Percentiles rank a stretch among this genome's conserved stretches.
phyloP scores from a whole-genome alignment of 805 yeast species.

The Suhomyces emberorum region DNA sequence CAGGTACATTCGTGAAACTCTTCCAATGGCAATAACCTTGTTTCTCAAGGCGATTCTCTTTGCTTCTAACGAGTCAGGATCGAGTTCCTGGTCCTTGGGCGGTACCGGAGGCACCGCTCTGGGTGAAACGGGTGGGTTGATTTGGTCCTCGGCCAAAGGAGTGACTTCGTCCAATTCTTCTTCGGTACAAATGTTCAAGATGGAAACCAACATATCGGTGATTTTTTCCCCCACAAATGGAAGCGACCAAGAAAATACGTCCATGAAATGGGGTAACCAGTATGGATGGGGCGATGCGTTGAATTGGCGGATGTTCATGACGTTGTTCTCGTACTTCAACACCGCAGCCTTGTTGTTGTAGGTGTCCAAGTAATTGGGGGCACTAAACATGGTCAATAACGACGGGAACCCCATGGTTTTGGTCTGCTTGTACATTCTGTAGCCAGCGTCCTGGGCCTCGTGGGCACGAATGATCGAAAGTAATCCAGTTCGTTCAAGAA shows the following conservation, averaged over 20 bases:
- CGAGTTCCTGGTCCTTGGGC: slow-evolving; percentile 2
- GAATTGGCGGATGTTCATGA: slow-evolving; percentile 94
- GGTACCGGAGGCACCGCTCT: slow-evolving; percentile 6
- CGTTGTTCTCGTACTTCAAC: slow-evolving; percentile 83
- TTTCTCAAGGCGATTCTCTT: slow-evolving; percentile 61
- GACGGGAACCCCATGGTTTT: slow-evolving; percentile 85
- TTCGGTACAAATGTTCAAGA: slow-evolving; percentile 90
- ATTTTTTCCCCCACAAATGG: slow-evolving; percentile 97
- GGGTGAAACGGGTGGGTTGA: slow-evolving; percentile 24
- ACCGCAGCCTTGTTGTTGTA: slow-evolving; percentile 96
- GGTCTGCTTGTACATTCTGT: slow-evolving; percentile 87
- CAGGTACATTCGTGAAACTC: slow-evolving; percentile 88
- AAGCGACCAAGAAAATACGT: slow-evolving; percentile 94
- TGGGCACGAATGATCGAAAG: slow-evolving; percentile 91
- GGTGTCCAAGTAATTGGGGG: slow-evolving; percentile 90
- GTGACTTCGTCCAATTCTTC: slow-evolving; percentile 85
- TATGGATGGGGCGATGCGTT: slow-evolving; percentile 93
- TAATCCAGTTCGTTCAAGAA: slow-evolving; percentile 72
- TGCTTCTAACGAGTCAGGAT: slow-evolving; percentile 23
- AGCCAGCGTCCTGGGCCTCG: slow-evolving; percentile 97
- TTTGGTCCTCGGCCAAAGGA: slow-evolving; percentile 38
- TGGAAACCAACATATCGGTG: slow-evolving; percentile 86
- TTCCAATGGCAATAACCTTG: slow-evolving; percentile 93
- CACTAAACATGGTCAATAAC: slow-evolving; percentile 85
- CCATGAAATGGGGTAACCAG: slow-evolving; percentile 96